These are phyloP conservation scores for Candida dajiaensis DNA, from an alignment of 805 yeast genomes.

Conservation along the genomic window DNA sequence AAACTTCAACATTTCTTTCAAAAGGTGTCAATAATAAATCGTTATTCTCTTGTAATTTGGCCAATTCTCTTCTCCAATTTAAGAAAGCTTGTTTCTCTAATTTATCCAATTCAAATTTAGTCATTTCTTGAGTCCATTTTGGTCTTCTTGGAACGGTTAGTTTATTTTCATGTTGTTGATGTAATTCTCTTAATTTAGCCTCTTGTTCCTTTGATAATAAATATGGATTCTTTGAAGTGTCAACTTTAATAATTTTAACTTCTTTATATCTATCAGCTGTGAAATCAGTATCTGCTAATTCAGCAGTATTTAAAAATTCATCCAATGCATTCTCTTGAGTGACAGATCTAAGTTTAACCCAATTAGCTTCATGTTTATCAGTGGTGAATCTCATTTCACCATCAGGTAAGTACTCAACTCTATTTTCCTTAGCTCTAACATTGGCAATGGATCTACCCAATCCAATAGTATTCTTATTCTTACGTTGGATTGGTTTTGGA, in stretches of 20 bases:
- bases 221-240: slow-evolving; percentile 47
- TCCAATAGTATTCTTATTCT: slow-evolving; percentile 78
- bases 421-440: slow-evolving; percentile 63
- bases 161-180: slow-evolving; percentile 59
- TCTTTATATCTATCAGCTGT: slow-evolving; percentile 83
- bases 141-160: slow-evolving; percentile 94
- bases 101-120: slow-evolving; percentile 73
- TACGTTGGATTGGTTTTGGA: slow-evolving; percentile 83
- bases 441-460: slow-evolving; percentile 79
- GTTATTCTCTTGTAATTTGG: slow-evolving; percentile 74
- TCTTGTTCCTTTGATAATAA: slow-evolving; percentile 64
- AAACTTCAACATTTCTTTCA: slow-evolving; percentile 94
- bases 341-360: slow-evolving; percentile 89
- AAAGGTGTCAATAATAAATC: slow-evolving; percentile 91
- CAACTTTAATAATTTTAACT: slow-evolving; percentile 78
- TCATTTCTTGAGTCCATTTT: slow-evolving; percentile 66
- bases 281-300: slow-evolving; percentile 92
- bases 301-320: slow-evolving; percentile 93
- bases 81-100: slow-evolving; percentile 86
- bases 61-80: slow-evolving; percentile 91
- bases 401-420: slow-evolving; percentile 68
- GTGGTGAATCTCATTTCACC: slow-evolving; percentile 90
- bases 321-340: slow-evolving; percentile 93
- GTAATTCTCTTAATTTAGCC: slow-evolving; percentile 50
- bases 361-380: slow-evolving; percentile 71